Evolutionary conservation across 208 protist genomes (phyloP), one percentile per base, ranked within the genome.

Genomic region (Borovskyia barvae): DNA sequence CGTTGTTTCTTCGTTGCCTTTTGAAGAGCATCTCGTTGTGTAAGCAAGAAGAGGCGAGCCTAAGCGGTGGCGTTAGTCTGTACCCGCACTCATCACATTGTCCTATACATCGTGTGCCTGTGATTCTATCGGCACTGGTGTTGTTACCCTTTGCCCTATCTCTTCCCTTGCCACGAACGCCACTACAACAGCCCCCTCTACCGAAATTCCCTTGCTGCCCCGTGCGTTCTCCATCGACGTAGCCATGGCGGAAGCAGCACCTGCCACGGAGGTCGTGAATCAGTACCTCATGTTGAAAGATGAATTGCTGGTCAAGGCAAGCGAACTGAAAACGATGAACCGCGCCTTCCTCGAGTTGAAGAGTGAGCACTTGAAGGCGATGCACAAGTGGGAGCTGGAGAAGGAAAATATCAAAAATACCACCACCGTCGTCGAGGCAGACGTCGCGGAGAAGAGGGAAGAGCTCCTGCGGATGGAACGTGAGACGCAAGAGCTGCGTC

Each of bases 381-480:
- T 73, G 20, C 78, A 90, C 52, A 56, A 90, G 63, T 94, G 88
- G 85, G 77, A 90, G 17, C 35, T 90, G 0, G 82, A 94, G 56
- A 94, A 92, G 74, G 80, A 86, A 20, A 80, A 61, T 17, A 84
- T 90, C 36, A 47, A 70, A 25, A 87, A 71, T 55, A 90, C 85
- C 8, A 89, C 87, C 64, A 80, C 51, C 43, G 80, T 73, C 26
- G 80, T 92, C 24, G 47, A 79, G 20, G 67, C 61, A 14, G 69
- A 94, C 55, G 85, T 94, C 30, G 61, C 50, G 2, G 60, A 33
- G 33, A 94, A 90, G 50, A 72, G 76, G 41, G 69, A 80, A 0
- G 85, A 94, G 51, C 72, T 92, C 12, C 37, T 74, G 40, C 55
- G 66, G 35, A 87, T 90, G 25, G 81, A 84, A 50, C 58, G 51